phyloP scores from a whole-genome alignment of 495 filamentous ascomycete species.

The Bathelium albidoporum region DNA sequence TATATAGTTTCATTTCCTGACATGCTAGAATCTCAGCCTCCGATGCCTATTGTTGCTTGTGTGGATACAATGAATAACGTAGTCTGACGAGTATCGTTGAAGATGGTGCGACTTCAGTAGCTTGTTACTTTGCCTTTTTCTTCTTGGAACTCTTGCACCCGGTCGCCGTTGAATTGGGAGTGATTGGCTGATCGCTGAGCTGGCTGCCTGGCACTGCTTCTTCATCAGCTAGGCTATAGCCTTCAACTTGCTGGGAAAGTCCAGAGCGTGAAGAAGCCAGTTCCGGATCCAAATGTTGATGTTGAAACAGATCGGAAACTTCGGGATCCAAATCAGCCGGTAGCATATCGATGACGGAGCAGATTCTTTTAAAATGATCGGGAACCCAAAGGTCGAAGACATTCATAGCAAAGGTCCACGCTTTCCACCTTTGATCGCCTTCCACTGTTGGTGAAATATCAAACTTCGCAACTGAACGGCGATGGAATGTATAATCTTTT shows the following conservation, averaged over 20 bases:
- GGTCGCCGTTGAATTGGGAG: background rate
- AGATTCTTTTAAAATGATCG: conserved; percentile 32
- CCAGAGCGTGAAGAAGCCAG: conserved; percentile 11
- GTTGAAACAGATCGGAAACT: conserved; percentile 12
- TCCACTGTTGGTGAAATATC: conserved; percentile 21
- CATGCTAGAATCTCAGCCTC: background rate
- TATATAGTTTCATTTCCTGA: background rate
- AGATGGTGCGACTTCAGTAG: background rate
- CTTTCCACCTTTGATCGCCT: conserved; percentile 33
- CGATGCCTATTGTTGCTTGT: background rate
- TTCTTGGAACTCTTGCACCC: background rate
- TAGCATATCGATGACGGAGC: conserved; percentile 35
- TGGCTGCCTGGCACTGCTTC: conserved; percentile 7
- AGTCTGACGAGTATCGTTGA: background rate
- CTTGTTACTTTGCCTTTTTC: background rate
- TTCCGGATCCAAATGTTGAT: conserved; percentile 2
- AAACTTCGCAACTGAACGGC: conserved; percentile 22
- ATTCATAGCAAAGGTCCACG: conserved; percentile 33
- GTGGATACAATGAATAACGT: background rate
- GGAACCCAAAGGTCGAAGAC: conserved; percentile 37
- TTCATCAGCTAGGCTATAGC: conserved; percentile 10
- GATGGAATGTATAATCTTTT: conserved; percentile 15
- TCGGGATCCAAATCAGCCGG: conserved; percentile 19
- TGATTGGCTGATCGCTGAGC: conserved; percentile 5
- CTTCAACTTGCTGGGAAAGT: conserved; percentile 10